Evolutionary conservation across 176 grass and related monocot genomes (phyloP).

Genomic region (Paspalum notatum): DNA sequence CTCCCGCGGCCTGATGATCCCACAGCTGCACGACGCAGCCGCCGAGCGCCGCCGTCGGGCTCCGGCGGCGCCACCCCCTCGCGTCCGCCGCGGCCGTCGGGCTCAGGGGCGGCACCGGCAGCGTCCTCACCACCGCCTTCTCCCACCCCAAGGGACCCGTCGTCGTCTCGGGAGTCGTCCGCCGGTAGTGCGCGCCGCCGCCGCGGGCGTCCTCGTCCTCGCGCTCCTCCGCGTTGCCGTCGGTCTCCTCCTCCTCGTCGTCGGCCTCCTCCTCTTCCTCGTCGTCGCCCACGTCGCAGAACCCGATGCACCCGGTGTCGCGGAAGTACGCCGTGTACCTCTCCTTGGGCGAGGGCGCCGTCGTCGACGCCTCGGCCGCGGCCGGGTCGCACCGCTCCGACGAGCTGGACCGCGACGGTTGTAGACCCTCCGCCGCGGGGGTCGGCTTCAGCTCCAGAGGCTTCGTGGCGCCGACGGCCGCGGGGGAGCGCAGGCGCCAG

Average conservation of each 20-base stretch:
- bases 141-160: slow-evolving; percentile 33
- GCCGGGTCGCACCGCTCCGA: neutral
- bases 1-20: slow-evolving; percentile 33
- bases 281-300: slow-evolving; percentile 34
- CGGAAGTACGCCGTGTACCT: slow-evolving; percentile 64
- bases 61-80: slow-evolving; percentile 42
- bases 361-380: neutral
- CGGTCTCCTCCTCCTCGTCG: neutral
- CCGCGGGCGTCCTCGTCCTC: slow-evolving; percentile 16
- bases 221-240: neutral
- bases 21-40: slow-evolving; percentile 65
- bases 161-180: neutral
- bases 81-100: slow-evolving; percentile 4
- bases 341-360: slow-evolving; percentile 52
- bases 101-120: neutral
- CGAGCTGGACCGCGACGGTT: neutral
- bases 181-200: neutral
- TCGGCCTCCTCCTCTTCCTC: neutral
- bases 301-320: slow-evolving; percentile 35
- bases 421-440: rapidly evolving
- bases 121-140: neutral
- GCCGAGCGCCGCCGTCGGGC: slow-evolving; percentile 40
- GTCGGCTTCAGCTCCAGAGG: neutral
- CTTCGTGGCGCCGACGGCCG: neutral
- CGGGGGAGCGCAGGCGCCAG: slow-evolving; percentile 60